phyloP scores from a whole-genome alignment of 768 basidiomycete genomes.

The Mycena capillaripes region DNA sequence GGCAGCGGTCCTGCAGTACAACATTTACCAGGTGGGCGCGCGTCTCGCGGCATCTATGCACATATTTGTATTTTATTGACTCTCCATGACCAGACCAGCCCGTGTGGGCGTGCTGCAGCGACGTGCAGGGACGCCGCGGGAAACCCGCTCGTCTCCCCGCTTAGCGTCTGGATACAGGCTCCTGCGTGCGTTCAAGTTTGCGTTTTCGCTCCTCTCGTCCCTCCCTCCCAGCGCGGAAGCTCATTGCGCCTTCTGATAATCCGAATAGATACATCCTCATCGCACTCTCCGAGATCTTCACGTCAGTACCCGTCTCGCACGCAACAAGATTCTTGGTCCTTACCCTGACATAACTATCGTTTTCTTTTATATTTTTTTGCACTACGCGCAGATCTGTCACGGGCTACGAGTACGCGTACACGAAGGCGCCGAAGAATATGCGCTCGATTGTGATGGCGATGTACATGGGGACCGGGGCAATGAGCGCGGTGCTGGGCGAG shows the following conservation, averaged over 20 bases:
- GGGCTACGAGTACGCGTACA: slow-evolving; percentile 90
- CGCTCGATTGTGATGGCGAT: slow-evolving; percentile 85
- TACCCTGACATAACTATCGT: too few species aligned
- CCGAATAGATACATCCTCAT: slow-evolving; percentile 67
- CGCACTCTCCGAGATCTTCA: slow-evolving; percentile 83
- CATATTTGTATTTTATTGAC: too few species aligned
- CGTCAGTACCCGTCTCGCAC: slow-evolving; percentile 42
- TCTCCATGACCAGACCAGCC: too few species aligned
- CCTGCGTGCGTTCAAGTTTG: slow-evolving; percentile 69
- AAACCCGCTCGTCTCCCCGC: slow-evolving; percentile 64
- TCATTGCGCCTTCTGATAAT: too few species aligned
- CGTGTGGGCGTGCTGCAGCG: slow-evolving; percentile 65
- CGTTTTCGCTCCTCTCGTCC: not conserved
- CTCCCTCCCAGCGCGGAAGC: too few species aligned
- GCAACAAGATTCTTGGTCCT: too few species aligned
- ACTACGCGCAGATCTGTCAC: too few species aligned
- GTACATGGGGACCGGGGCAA: slow-evolving; percentile 71
- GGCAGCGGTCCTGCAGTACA: slow-evolving; percentile 76
- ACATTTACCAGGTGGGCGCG: slow-evolving; percentile 73
- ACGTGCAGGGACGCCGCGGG: slow-evolving; percentile 61
- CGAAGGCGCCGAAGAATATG: slow-evolving; percentile 93
- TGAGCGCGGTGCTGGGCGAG: slow-evolving; percentile 76
- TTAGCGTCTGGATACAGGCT: slow-evolving; percentile 86
- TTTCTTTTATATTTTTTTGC: too few species aligned
- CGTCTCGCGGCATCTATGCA: too few species aligned